phyloP scores from a whole-genome alignment of 2,329 filamentous ascomycete species.

The Penicillium sp. region DNA sequence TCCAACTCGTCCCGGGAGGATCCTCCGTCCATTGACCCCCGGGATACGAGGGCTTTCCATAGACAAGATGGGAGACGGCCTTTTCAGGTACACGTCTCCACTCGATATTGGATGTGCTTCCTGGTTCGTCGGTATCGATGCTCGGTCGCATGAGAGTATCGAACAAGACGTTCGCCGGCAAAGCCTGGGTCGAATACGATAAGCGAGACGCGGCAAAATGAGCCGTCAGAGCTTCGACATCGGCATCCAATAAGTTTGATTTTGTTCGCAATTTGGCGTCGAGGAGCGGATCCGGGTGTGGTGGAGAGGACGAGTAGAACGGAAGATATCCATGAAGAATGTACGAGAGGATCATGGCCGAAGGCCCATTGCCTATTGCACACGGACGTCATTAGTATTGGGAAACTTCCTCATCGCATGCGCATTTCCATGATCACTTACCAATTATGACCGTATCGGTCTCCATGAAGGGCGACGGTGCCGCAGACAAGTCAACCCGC shows the following conservation, averaged over 20 bases:
- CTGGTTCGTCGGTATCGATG: constrained; percentile 52
- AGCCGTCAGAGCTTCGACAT: constrained; percentile 48
- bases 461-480: constrained; percentile 31
- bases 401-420: no score
- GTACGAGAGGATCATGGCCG: constrained; percentile 57
- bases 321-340: constrained; percentile 58
- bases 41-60: constrained; percentile 47
- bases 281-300: constrained; percentile 54
- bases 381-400: no score
- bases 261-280: constrained; percentile 49
- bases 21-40: constrained; percentile 58
- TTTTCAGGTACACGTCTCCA: constrained; percentile 50
- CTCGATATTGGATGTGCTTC: constrained; percentile 46
- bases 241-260: constrained; percentile 45
- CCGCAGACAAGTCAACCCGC: constrained; percentile 23
- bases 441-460: constrained; percentile 43
- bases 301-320: constrained; percentile 46
- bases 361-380: constrained; percentile 53
- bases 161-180: constrained; percentile 55
- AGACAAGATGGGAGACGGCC: constrained; percentile 49
- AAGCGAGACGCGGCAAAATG: constrained; percentile 54
- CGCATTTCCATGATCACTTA: no score
- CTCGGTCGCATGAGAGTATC: constrained; percentile 56
- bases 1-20: constrained; percentile 47
- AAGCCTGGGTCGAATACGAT: constrained; percentile 56